phyloP scores from a whole-genome alignment of 176 grass and related monocot genomes.

The Paspalum notatum region DNA sequence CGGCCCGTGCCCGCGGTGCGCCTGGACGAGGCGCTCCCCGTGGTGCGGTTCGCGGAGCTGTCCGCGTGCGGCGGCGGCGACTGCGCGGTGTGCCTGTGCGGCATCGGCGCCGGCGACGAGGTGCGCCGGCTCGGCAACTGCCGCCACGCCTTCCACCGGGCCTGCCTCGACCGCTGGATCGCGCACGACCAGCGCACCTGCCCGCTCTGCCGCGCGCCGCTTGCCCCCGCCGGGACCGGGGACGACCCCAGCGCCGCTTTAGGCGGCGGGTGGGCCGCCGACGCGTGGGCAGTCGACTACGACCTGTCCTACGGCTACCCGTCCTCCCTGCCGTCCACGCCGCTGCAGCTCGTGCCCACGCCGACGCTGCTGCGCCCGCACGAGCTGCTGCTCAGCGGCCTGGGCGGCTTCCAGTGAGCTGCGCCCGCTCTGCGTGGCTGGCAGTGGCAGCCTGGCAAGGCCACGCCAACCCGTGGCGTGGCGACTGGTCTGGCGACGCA shows the following conservation, averaged over 20 bases:
- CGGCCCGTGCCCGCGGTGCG: conserved; percentile 35
- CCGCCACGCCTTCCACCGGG: conserved; percentile 90
- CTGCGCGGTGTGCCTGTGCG: conserved; percentile 81
- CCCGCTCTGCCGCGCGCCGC: conserved; percentile 81
- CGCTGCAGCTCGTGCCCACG: conserved; percentile 30
- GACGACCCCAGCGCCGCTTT: not conserved
- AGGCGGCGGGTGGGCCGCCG: not conserved
- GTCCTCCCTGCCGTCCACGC: conserved; percentile 34
- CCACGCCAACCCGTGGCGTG: too few species aligned
- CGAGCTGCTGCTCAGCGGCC: conserved; percentile 56
- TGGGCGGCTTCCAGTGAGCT: conserved; percentile 56
- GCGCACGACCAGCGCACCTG: conserved; percentile 71
- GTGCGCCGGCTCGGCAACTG: conserved; percentile 71
- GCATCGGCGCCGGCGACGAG: conserved; percentile 69
- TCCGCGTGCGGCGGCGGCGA: conserved; percentile 43
- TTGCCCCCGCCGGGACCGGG: conserved; percentile 42
- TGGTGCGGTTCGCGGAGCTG: conserved; percentile 71
- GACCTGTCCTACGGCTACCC: conserved; percentile 43
- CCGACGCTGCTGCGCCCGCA: conserved; percentile 64
- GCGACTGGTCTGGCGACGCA: not conserved
- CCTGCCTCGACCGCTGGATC: conserved; percentile 90
- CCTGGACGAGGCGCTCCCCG: conserved; percentile 71
- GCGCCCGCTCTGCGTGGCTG: not conserved
- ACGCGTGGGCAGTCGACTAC: conserved; percentile 36
- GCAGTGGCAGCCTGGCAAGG: not conserved